phyloP scores from a whole-genome alignment of 1,139 yeast genomes.

The Torulaspora globosa region DNA sequence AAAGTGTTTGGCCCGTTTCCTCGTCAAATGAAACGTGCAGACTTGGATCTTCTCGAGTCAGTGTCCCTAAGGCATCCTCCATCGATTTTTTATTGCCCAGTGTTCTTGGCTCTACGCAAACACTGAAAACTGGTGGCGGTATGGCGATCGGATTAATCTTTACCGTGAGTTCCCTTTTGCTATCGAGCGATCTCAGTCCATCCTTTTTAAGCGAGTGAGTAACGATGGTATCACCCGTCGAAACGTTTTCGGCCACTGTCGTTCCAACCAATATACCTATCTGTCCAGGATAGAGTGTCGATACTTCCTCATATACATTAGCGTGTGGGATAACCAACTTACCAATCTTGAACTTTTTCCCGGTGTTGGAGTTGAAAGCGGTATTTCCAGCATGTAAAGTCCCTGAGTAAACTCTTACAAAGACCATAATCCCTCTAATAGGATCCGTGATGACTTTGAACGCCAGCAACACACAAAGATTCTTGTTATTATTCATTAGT shows the following conservation, averaged over 20 bases:
- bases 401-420: conserved; percentile 86
- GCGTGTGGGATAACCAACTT: conserved; percentile 85
- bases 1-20: conserved; percentile 79
- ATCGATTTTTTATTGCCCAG: conserved; percentile 71
- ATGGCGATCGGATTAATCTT: conserved; percentile 70
- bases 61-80: conserved; percentile 59
- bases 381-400: conserved; percentile 56
- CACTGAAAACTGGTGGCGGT: conserved; percentile 92
- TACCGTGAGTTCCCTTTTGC: conserved; percentile 44
- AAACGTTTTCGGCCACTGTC: conserved; percentile 47
- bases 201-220: conserved; percentile 51
- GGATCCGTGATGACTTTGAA: conserved; percentile 89
- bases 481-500: conserved; percentile 51
- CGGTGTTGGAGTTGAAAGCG: conserved; percentile 65
- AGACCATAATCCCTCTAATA: conserved; percentile 77
- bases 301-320: conserved; percentile 71
- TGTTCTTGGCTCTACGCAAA: conserved; percentile 77
- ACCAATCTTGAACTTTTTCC: conserved; percentile 60
- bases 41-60: conserved; percentile 83
- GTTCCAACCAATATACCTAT: conserved; percentile 70
- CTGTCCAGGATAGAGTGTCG: conserved; percentile 63
- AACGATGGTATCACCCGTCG: conserved; percentile 87
- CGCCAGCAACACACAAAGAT: conserved; percentile 74
- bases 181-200: conserved; percentile 41
- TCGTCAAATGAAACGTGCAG: conserved; percentile 65